A percentile compares a stretch with the other conserved stretches of the same genome.
These are phyloP conservation scores for Scedosporium boydii DNA, from an alignment of 2,329 filamentous ascomycete species.

Conservation along the genomic window DNA sequence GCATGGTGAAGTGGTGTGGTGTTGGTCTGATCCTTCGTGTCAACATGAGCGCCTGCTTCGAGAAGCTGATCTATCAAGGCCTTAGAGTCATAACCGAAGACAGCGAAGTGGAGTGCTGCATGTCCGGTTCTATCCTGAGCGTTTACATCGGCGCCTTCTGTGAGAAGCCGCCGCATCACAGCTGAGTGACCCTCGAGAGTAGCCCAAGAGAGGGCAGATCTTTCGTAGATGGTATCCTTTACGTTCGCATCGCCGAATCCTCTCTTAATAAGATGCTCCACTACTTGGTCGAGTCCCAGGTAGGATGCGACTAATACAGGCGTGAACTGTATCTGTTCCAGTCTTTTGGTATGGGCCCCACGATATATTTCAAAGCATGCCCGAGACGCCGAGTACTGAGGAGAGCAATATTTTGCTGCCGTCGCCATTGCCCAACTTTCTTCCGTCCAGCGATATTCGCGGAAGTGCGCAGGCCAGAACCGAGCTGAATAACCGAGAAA, in stretches of 20 bases:
- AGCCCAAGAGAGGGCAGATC: not conserved
- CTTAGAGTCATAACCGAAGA: not conserved
- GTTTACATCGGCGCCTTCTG: not conserved
- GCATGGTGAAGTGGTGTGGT: not conserved
- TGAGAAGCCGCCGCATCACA: not conserved
- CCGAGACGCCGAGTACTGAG: not conserved
- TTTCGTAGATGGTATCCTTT: not conserved
- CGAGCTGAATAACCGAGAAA: conserved; percentile 11
- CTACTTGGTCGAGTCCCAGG: not conserved
- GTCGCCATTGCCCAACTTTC: not conserved
- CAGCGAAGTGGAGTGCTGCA: not conserved
- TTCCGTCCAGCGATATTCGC: not conserved
- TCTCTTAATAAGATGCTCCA: not conserved
- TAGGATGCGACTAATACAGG: not conserved
- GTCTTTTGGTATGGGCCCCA: too few relatives aligned
- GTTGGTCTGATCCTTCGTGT: not conserved
- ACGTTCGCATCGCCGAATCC: not conserved
- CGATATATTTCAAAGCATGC: not conserved
- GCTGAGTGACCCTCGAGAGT: not conserved
- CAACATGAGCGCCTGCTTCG: not conserved
- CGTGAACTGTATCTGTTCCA: not conserved
- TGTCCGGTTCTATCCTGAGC: not conserved
- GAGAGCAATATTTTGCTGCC: not conserved
- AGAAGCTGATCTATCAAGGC: not conserved
- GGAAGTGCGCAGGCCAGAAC: conserved; percentile 10